Conservation (phyloP, 202 grass and related monocot genomes). For the Schoenoplectus tabernaemontani region DNA sequence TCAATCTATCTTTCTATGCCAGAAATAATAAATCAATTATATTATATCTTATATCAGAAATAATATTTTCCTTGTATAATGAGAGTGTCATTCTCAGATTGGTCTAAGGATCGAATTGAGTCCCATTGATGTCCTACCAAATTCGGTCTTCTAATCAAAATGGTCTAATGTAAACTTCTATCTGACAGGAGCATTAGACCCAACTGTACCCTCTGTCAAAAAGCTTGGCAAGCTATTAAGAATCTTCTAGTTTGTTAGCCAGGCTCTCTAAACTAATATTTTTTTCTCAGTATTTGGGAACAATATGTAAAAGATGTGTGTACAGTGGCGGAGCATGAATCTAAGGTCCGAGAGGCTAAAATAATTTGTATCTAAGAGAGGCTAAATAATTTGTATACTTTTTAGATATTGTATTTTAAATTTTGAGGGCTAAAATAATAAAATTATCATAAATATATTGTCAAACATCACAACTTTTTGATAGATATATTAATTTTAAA, state of each 20-base stretch:
- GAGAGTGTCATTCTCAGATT: background rate
- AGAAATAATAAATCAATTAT: constrained; percentile 16
- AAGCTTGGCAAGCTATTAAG: background rate
- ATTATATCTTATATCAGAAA: background rate
- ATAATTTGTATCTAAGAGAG: no score
- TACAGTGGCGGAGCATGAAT: no score
- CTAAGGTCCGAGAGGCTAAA: no score
- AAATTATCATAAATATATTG: no score
- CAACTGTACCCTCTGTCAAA: background rate
- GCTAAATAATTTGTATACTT: no score
- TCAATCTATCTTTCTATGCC: constrained; percentile 11
- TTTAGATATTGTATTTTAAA: no score
- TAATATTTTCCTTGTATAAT: background rate
- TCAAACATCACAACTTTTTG: no score
- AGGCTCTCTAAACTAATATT: background rate
- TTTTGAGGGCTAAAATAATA: no score
- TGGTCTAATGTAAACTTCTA: background rate
- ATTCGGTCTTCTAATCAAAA: background rate
- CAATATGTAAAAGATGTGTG: no score
- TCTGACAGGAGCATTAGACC: background rate
- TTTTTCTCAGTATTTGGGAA: background rate
- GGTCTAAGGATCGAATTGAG: background rate
- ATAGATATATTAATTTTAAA: no score
- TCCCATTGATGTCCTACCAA: background rate
- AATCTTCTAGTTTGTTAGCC: no score